A percentile compares a stretch with the other conserved stretches of the same genome.
Conservation (phyloP, 345 rosid species). For the Brassica rapa region DNA sequence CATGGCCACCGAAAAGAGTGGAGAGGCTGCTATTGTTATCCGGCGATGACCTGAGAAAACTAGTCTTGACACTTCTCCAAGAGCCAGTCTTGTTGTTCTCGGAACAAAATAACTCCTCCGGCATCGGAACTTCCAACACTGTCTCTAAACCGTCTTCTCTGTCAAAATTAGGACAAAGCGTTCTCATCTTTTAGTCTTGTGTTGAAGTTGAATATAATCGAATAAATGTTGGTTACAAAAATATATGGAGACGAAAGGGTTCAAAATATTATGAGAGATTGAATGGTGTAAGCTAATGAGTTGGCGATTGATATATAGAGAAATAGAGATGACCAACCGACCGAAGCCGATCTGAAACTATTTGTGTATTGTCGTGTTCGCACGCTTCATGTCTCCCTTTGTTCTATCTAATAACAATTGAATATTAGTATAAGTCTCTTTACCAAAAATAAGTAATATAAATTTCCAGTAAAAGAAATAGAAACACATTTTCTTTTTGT, state of each 20-base stretch:
- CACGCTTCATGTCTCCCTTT: conserved; percentile 45
- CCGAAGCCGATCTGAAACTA: conserved; percentile 35
- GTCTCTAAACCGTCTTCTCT: conserved; percentile 81
- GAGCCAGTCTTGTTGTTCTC: conserved; percentile 35
- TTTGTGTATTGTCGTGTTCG: conserved; percentile 46
- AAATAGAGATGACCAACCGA: conserved; percentile 37
- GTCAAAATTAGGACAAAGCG: conserved; percentile 75
- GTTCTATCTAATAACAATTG: neutral
- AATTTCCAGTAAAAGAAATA: neutral
- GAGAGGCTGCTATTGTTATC: conserved; percentile 27
- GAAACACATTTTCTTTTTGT: neutral
- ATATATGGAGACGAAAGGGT: conserved; percentile 11
- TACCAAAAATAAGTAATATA: neutral
- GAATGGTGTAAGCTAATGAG: conserved; percentile 18
- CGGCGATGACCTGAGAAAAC: conserved; percentile 38
- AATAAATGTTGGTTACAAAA: conserved; percentile 14
- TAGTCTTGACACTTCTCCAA: conserved; percentile 41
- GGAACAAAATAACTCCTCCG: conserved; percentile 69
- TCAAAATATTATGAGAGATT: conserved; percentile 18
- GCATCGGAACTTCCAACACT: conserved; percentile 85
- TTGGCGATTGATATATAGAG: conserved; percentile 22
- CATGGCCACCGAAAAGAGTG: conserved; percentile 32
- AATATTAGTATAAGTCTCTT: neutral
- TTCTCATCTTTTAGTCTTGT: conserved; percentile 55
- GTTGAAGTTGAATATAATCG: neutral